Conservation (phyloP, 2,329 filamentous ascomycete species). For the Colletotrichum scovillei region DNA sequence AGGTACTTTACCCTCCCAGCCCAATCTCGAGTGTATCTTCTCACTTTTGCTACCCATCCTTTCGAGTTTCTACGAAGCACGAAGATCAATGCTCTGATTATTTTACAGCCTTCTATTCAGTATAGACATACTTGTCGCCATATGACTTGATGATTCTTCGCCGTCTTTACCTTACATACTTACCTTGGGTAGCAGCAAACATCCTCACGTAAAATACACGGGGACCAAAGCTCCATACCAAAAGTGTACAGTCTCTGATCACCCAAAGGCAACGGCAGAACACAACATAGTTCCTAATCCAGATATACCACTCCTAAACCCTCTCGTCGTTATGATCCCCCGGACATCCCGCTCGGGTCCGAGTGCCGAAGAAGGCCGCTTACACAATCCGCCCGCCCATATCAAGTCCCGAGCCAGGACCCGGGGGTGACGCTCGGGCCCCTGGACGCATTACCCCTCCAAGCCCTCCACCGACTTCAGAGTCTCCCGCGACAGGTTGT, state of each 20-base stretch:
- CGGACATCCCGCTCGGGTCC: neutral
- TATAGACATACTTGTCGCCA: no score
- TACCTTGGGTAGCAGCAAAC: neutral
- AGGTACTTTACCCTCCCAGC: no score
- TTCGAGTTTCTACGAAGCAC: no score
- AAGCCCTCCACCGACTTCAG: neutral
- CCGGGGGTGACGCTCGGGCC: conserved; percentile 9
- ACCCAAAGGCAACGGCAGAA: no score
- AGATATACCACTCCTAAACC: no score
- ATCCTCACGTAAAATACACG: neutral
- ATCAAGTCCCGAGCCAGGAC: conserved; percentile 19
- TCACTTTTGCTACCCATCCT: no score
- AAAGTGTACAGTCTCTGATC: neutral
- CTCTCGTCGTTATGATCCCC: neutral
- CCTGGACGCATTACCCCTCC: neutral
- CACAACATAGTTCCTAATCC: no score
- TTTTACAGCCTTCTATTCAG: no score
- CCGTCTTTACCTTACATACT: no score
- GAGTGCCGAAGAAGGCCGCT: neutral
- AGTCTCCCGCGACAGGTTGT: neutral
- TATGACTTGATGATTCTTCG: no score
- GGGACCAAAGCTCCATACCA: neutral
- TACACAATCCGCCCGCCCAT: neutral
- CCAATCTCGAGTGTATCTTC: no score
- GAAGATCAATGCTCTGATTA: no score